Base-by-base conservation (phyloP, 2,329 filamentous ascomycete genomes). In the Rhynchosporium graminicola region DNA sequence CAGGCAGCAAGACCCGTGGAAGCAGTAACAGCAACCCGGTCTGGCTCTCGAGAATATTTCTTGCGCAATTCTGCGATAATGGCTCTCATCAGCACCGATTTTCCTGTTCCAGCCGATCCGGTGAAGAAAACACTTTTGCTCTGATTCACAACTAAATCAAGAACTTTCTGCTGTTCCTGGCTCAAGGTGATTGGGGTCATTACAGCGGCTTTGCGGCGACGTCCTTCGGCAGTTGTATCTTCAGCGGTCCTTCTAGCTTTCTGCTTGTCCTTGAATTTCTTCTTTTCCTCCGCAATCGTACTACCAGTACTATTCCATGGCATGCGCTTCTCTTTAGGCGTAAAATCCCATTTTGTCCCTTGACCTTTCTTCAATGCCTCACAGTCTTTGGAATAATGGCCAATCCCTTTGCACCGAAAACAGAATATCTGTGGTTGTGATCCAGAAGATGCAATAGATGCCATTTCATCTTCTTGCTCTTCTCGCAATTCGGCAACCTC, bases 91-190 rank as follows among this genome's bases (percentile, higher is more conserved):
- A 99, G 78, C 3, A 99, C 94, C 1, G 95, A 99, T 80, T 99
- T 99, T 76, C 95, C 95, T 4, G 95, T 97, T 81, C 89, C 92
- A 62, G 95, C 95, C 63, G 95, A 96, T 70, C 95, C 95, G 0
- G 95, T 99, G 76, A 99, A 99, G 79, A 99, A 99, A 2, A 97
- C 93, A 70, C 94, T 98, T 75, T 92, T 89, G 63, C 84, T 84
- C 66, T 90, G 80, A 28, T 95, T 84, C 7, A 92, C 83, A 9
- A 99, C 94, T 26, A 97, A 80, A 51, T 92, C 87, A 62, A 96
- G 80, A 10, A 99, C 92, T 63, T 90, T 86, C 63, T 86, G 83
- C 76, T 99, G 95, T 74, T 99, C 95, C 12, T 89, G 84, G 73
- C 91, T 97, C 42, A 99, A 80, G 61, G 64, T 64, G 71, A 79